A percentile compares a stretch with the other conserved stretches of the same genome.
Conservation (phyloP, 2,329 filamentous ascomycete genomes). For the Cryphonectria radicalis region DNA sequence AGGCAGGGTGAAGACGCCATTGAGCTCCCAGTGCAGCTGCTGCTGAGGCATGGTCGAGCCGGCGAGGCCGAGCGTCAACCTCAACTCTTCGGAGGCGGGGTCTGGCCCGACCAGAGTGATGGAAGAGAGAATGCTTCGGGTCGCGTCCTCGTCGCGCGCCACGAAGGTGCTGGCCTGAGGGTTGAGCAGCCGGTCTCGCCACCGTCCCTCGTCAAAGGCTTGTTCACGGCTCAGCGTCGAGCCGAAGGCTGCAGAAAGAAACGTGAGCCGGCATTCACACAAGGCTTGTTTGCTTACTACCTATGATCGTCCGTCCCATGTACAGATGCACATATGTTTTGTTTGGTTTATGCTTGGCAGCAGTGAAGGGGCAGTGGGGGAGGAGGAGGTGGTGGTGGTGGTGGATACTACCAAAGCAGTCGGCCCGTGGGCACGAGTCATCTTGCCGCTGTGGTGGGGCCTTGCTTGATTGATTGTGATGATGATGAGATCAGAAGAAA, state of each 20-base stretch:
- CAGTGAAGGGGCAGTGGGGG: background rate
- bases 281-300: background rate
- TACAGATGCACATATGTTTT: background rate
- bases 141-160: constrained; percentile 33
- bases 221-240: constrained; percentile 44
- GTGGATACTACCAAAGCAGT: constrained; percentile 17
- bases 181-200: constrained; percentile 43
- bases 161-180: constrained; percentile 42
- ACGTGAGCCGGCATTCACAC: constrained; percentile 27
- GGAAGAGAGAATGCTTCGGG: constrained; percentile 37
- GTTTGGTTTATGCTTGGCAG: constrained; percentile 4
- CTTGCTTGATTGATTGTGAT: constrained; percentile 26
- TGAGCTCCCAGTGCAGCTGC: constrained; percentile 38
- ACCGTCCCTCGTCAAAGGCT: constrained; percentile 41
- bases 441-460: background rate
- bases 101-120: constrained; percentile 40
- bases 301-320: background rate
- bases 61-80: constrained; percentile 25
- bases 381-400: constrained; percentile 14
- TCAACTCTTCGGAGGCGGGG: constrained; percentile 30
- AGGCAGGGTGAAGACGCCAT: constrained; percentile 45
- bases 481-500: background rate
- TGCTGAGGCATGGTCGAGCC: constrained; percentile 18
- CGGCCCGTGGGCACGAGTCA: constrained; percentile 26
- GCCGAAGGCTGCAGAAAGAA: constrained; percentile 40